Evolutionary conservation across 2,329 filamentous ascomycete species (phyloP), one percentile per base, ranked within the genome.

Genomic region (Capronia americana): DNA sequence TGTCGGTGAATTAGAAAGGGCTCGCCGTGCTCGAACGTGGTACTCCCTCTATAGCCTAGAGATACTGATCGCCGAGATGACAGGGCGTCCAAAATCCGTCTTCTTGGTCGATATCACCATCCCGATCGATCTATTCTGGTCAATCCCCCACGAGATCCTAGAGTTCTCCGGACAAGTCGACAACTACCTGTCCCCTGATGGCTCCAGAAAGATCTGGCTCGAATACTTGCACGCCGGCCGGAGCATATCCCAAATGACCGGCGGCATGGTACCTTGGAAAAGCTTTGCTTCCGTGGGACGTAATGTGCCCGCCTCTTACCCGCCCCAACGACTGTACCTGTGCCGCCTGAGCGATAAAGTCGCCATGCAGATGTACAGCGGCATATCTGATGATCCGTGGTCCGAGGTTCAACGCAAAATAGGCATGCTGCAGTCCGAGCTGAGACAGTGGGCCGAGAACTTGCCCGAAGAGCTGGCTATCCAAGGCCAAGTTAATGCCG

Each of bases 1-100:
- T 7, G 26, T 11, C 11, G 50, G 74, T n/a, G 46, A 63, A 10
- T 59, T 66, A 10, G 30, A n/a, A 50, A 57, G 70, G 30, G 66
- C 57, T 30, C 65, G 60, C 12, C 70, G 73, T 34, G 64, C 66
- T 12, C 66, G 70, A 5, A 65, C 70, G 14, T 75, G 74, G 74
- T 72, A 70, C 55, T 69, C 73, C 20, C 51, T 75, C 12, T 70
- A 70, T 51, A 63, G 68, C 34, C 57, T 75, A 17, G 74, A 75
- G 61, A 67, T 70, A 28, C 58, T 72, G 46, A 66, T 75, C 30
- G 57, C 66, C 14, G 65, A 73, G 48, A 72, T 75, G 32, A 72
- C 70, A 8, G 74, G 74, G 46, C 63, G 74, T 10, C 72, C 73
- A 4, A 73, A 67, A 53, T 64, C 74, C 20, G 66, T 51, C 24